Conservation (phyloP, 1,139 yeast genomes). For the Candida freyschussii region DNA sequence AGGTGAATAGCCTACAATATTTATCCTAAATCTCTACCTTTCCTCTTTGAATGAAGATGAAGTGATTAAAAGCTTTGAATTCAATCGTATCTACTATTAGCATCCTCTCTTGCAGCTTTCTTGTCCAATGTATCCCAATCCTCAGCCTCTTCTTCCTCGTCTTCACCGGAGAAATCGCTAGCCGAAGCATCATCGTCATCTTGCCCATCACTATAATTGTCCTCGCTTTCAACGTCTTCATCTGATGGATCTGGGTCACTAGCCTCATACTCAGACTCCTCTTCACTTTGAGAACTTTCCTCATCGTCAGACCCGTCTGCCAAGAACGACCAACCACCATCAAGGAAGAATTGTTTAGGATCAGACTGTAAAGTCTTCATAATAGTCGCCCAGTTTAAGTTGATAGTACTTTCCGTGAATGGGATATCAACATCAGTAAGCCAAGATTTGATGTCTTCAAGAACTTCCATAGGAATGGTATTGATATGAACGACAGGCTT, state of each 20-base stretch:
- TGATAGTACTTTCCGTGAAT: constrained; percentile 89
- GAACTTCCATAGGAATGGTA: constrained; percentile 87
- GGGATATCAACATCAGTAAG: constrained; percentile 94
- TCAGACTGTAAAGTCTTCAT: constrained; percentile 92
- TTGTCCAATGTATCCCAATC: constrained; percentile 74
- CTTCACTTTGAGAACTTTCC: constrained; percentile 43
- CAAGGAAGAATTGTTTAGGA: constrained; percentile 88
- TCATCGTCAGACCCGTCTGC: constrained; percentile 66
- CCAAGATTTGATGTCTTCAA: constrained; percentile 95
- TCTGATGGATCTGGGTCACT: constrained; percentile 64
- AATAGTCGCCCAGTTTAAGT: constrained; percentile 91
- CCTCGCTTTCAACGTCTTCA: constrained; percentile 61
- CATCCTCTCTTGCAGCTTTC: constrained; percentile 48
- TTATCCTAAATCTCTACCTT: no score
- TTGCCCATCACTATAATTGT: constrained; percentile 37
- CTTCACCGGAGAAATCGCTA: constrained; percentile 47
- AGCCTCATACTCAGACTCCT: constrained; percentile 38
- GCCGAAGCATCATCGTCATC: constrained; percentile 37
- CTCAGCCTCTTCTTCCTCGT: constrained; percentile 53
- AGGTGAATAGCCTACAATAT: no score
- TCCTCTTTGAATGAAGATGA: no score
- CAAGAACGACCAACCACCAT: constrained; percentile 96
- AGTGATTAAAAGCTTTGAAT: neutral
- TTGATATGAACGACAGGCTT: constrained; percentile 88
- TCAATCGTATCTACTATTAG: constrained; percentile 16